phyloP scores from a whole-genome alignment of 2,329 filamentous ascomycete species.

The Cordyceps militaris region DNA sequence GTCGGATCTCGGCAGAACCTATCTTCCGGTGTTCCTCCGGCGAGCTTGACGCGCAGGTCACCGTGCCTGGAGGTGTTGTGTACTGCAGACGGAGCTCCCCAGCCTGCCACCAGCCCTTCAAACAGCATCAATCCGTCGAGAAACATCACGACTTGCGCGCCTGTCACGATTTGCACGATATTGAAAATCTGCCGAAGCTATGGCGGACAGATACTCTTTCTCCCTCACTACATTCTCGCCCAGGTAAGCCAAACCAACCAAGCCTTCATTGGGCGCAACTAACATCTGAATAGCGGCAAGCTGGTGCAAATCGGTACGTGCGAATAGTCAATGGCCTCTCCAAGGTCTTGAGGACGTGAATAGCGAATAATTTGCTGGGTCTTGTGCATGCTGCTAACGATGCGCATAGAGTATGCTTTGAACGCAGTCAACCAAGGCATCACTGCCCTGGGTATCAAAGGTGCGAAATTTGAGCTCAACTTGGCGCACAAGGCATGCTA shows the following conservation, averaged over 20 bases:
- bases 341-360: not conserved
- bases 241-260: constrained; percentile 58
- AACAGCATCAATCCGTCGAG: constrained; percentile 13
- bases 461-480: constrained; percentile 39
- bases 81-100: constrained; percentile 9
- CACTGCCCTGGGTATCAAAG: constrained; percentile 97
- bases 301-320: constrained; percentile 85
- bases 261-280: constrained; percentile 30
- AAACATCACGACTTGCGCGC: constrained; percentile 8
- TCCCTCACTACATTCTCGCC: constrained; percentile 99
- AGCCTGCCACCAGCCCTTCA: constrained; percentile 12
- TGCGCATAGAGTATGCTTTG: constrained; percentile 80
- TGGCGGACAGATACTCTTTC: constrained; percentile 99
- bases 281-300: constrained; percentile 68
- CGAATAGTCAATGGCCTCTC: not conserved
- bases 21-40: constrained; percentile 5
- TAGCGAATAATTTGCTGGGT: not conserved
- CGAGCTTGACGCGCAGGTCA: constrained; percentile 16
- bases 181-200: constrained; percentile 35
- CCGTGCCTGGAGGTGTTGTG: constrained; percentile 15
- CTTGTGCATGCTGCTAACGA: constrained; percentile 18
- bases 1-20: constrained; percentile 9
- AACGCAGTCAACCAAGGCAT: constrained; percentile 99
- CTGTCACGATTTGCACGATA: not conserved
- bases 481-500: constrained; percentile 18